Evolutionary conservation across 169 alveolate genomes (phyloP), one percentile per base, ranked within the genome.

Genomic region (Babesia bigemina): DNA sequence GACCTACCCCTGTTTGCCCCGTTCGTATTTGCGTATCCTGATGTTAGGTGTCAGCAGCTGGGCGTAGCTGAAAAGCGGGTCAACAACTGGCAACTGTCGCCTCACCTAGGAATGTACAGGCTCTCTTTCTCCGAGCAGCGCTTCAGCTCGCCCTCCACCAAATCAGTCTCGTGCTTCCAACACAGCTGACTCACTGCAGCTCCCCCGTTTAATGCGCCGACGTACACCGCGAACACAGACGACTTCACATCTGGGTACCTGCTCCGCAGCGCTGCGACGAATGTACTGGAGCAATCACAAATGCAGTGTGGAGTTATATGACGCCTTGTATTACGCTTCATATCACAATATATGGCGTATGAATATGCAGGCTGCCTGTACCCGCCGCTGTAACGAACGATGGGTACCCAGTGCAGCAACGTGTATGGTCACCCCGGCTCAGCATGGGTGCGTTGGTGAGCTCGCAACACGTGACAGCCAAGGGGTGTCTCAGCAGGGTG

Each of bases 51-150:
- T 52, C 48, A 28, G 39, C 61, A 65, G 28, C 12, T 65, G 24
- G 24, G 66, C 63, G 55, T 44, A 67, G 12, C 79, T 75, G 59
- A 8, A 4, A 11, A 8, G 22, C 2, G n/a, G 28, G 39, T 49
- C 6, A 21, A 39, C 39, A 33, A 33, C 10, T 4, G 50, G 39
- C n/a, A 28, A 58, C 58, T 33, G 21, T 22, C 12, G 44, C 26
- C 28, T 36, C 36, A 75, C 84, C 69, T 70, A 0, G 86, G 86
- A 21, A 77, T 77, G 45, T 67, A 65, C 36, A 77, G 72, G 13
- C n/a, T n/a, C 22, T 50, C 63, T 10, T 47, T 77, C 28, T 58
- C 65, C 14, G 60, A 44, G 13, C 67, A 47, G 13, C 33, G 29
- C 16, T 44, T 33, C 63, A 77, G 53, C 50, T 65, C 74, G 39